Evolutionary conservation across 23 red algal genomes (phyloP).

Genomic region (Agarophyton chilense): DNA sequence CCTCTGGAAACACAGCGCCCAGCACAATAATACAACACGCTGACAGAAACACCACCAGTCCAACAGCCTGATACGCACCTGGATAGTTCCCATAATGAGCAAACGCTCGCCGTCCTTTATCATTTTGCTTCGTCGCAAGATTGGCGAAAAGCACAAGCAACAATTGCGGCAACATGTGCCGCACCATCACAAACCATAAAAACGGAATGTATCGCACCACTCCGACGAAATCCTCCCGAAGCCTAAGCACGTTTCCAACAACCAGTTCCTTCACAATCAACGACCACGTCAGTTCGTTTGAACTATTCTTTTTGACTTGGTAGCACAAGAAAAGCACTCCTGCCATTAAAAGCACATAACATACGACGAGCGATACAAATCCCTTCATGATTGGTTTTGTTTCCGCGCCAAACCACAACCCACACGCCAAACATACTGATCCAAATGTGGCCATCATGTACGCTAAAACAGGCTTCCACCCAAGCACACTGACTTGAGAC

Average conservation of each 20-base stretch:
- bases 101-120: not conserved
- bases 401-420: slow-evolving; percentile 59
- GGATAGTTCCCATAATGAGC: not conserved
- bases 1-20: slow-evolving; percentile 21
- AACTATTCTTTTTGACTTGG: not conserved
- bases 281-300: not conserved
- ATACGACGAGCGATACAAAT: slow-evolving; percentile 22
- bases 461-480: slow-evolving; percentile 12
- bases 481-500: slow-evolving; percentile 23
- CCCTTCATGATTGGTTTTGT: slow-evolving; percentile 39
- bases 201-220: slow-evolving; percentile 50
- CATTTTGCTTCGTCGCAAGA: not conserved
- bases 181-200: slow-evolving; percentile 51
- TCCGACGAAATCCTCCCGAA: slow-evolving; percentile 30
- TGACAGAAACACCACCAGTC: slow-evolving; percentile 30
- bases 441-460: slow-evolving; percentile 39
- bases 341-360: slow-evolving; percentile 8
- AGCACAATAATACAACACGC: slow-evolving; percentile 21
- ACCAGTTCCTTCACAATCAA: not conserved
- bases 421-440: slow-evolving; percentile 34
- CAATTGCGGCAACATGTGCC: slow-evolving; percentile 41
- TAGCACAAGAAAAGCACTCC: not conserved
- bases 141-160: slow-evolving; percentile 56
- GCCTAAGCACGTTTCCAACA: slow-evolving; percentile 39
- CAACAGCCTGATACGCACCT: slow-evolving; percentile 45